phyloP scores from a whole-genome alignment of 345 rosid species.

The Citropsis articulata region DNA sequence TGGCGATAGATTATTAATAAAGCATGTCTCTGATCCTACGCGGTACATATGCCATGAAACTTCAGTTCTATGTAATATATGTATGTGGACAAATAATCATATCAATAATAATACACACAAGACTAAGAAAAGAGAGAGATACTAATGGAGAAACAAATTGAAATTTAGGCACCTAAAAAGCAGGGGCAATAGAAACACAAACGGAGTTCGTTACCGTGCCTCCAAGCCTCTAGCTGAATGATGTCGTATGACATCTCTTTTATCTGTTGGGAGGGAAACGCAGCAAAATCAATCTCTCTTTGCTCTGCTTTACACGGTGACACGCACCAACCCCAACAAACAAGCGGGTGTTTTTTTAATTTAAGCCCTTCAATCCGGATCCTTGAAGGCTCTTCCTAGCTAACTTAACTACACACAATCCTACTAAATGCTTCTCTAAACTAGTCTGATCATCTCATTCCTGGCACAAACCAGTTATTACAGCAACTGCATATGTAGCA shows the following conservation, averaged over 20 bases:
- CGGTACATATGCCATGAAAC: background rate
- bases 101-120: background rate
- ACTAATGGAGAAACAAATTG: background rate
- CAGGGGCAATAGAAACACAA: background rate
- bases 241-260: too few relatives aligned
- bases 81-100: background rate
- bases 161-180: constrained; percentile 1
- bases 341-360: background rate
- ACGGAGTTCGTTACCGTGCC: background rate
- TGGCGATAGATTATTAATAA: too few relatives aligned
- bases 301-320: too few relatives aligned
- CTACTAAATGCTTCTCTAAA: background rate
- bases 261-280: too few relatives aligned
- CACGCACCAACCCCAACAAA: too few relatives aligned
- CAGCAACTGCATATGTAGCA: background rate
- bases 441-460: background rate
- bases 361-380: background rate
- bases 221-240: background rate
- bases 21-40: background rate
- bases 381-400: background rate
- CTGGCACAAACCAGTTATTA: constrained; percentile 1
- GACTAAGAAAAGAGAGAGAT: background rate
- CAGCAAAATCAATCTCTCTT: too few relatives aligned
- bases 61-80: background rate
- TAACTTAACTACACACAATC: too few relatives aligned